Percentiles rank a stretch among this genome's conserved stretches.
Evolutionary conservation across 257 asterid species (phyloP).

Genomic region (Handroanthus guayacan): DNA sequence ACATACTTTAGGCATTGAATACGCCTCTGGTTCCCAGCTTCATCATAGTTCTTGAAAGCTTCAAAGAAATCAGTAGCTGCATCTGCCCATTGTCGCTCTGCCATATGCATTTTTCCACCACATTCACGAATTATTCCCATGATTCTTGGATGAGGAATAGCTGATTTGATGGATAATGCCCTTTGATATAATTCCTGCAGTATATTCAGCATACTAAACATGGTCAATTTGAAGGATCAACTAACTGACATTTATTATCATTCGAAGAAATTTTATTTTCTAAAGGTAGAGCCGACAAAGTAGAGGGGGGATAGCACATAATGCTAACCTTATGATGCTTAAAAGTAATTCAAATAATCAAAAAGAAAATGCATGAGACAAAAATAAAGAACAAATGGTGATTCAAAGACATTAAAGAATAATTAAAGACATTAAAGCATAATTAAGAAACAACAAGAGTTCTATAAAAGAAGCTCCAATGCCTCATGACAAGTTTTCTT

Average conservation of each 20-base stretch:
- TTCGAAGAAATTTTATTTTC: neutral
- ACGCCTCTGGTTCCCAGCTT: constrained; percentile 97
- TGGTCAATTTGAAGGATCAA: neutral
- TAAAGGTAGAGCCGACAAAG: neutral
- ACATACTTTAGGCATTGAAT: constrained; percentile 94
- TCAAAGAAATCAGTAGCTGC: constrained; percentile 99
- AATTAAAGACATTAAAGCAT: neutral
- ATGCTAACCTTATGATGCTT: neutral
- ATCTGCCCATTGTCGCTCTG: constrained; percentile 95
- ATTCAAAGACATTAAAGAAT: too few relatives aligned
- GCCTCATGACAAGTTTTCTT: neutral
- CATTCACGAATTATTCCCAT: constrained; percentile 98
- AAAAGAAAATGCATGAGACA: neutral
- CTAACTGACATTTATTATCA: neutral
- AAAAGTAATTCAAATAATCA: neutral
- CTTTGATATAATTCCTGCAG: constrained; percentile 70
- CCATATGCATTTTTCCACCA: constrained; percentile 99
- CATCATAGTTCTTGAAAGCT: constrained; percentile 97
- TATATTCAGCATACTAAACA: constrained; percentile 8
- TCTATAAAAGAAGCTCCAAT: too few relatives aligned
- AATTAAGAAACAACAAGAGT: too few relatives aligned
- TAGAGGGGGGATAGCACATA: neutral
- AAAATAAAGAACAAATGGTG: neutral
- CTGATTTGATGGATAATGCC: constrained; percentile 77
- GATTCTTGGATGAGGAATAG: constrained; percentile 88